Base-by-base conservation (phyloP, 495 filamentous ascomycete genomes). In the Tetracladium setigerum region DNA sequence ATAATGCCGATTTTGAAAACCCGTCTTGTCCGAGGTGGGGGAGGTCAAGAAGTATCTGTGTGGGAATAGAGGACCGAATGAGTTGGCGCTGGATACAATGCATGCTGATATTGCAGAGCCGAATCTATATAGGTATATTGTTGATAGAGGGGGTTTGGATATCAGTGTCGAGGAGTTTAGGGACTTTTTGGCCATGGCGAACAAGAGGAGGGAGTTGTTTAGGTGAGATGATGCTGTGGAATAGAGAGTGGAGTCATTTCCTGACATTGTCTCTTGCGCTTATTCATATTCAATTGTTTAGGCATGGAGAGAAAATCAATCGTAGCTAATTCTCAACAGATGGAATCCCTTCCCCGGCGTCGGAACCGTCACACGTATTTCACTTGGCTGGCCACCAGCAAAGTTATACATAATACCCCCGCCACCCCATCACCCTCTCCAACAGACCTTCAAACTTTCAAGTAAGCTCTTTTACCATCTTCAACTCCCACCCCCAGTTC, bases 1-100 rank as follows among this genome's bases (percentile, higher is more conserved):
- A n/a, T n/a, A n/a, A n/a, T n/a, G n/a, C n/a, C n/a, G n/a, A n/a
- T n/a, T n/a, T n/a, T n/a, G n/a, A 44, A 27, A 15, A 6, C 15
- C 30, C 10, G 8, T 10, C 12, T 10, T 46, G 31, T 37, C 43
- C 43, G 4, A 9, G 43, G 5, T 46, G 15, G 6, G 43, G 38
- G 43, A 46, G 18, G 38, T 46, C 5, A 15, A 12, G 5, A 4
- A 14, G 2, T 37, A 46, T 15, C 8, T 46, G 15, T 34, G 35
- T 19, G 5, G 11, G 16, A 46, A 46, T 24, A 13, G 43, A 19
- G 30, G 15, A 13, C 43, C 30, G 6, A 6, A 2, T 4, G 14
- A 46, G 27, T 15, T 46, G 12, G 43, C 43, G 5, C 43, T 46
- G 15, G 43, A 46, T 24, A 46, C 31, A 5, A 46, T 46, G 43